Conservation (phyloP, 169 alveolate species). For the Plasmodium yoelii region DNA sequence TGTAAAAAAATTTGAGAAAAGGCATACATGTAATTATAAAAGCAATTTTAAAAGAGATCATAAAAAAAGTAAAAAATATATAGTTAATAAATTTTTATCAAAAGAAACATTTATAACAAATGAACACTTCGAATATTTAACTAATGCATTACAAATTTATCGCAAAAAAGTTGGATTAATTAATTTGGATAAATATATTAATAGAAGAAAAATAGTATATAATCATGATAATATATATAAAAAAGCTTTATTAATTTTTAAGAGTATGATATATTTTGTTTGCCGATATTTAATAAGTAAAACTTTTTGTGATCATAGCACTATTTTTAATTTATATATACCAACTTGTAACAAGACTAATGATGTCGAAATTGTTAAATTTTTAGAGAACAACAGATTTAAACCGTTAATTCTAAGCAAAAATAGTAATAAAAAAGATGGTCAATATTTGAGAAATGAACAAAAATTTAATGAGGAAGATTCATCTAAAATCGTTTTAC, state of each 20-base stretch:
- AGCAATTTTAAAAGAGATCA: not conserved
- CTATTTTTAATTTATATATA: constrained; percentile 60
- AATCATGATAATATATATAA: constrained; percentile 1
- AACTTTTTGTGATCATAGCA: constrained; percentile 72
- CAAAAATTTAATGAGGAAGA: not conserved
- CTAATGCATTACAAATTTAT: constrained; percentile 3
- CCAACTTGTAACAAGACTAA: constrained; percentile 6
- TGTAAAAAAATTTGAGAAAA: not conserved
- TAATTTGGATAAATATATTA: not conserved
- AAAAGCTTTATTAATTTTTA: constrained; percentile 36
- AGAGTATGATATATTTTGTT: constrained; percentile 64
- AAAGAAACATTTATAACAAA: constrained; percentile 17
- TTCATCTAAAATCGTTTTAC: not conserved
- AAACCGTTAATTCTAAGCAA: constrained; percentile 14
- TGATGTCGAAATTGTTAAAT: constrained; percentile 6
- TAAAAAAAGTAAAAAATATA: not conserved
- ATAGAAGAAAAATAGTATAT: not conserved
- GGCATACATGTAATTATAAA: not conserved
- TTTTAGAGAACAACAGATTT: constrained; percentile 35
- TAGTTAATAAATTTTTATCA: constrained; percentile 6
- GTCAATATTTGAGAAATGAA: not conserved
- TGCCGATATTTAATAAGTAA: constrained; percentile 74
- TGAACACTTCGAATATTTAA: constrained; percentile 48
- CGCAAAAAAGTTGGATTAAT: not conserved
- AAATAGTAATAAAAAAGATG: not conserved